A percentile compares a stretch with the other conserved stretches of the same genome.
Conservation (phyloP, 371 early-diverging fungal genomes). For the Synchytrium microbalum region DNA sequence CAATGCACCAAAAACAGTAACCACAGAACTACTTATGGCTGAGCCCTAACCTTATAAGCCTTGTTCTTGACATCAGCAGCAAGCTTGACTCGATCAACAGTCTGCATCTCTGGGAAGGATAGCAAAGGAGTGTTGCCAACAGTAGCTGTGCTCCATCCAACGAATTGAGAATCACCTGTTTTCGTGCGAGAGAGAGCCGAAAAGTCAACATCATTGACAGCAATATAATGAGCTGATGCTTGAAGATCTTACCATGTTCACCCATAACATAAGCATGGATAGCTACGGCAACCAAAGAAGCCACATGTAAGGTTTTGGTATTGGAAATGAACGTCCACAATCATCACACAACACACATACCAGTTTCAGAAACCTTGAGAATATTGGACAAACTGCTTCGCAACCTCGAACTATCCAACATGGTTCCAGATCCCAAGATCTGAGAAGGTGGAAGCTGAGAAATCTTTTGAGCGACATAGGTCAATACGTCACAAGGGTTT, state of each 20-base stretch:
- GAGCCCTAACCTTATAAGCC: slow-evolving; percentile 53
- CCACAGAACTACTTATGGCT: no score
- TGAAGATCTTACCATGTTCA: slow-evolving; percentile 78
- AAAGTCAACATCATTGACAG: no score
- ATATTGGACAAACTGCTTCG: slow-evolving; percentile 52
- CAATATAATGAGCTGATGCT: no score
- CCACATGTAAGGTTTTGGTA: no score
- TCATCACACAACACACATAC: no score
- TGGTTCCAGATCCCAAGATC: slow-evolving; percentile 83
- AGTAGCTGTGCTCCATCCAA: slow-evolving; percentile 68
- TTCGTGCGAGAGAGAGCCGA: neutral
- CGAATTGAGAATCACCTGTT: slow-evolving; percentile 66
- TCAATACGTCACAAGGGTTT: slow-evolving; percentile 78
- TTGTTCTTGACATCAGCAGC: slow-evolving; percentile 53
- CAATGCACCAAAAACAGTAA: neutral
- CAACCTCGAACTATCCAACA: slow-evolving; percentile 70
- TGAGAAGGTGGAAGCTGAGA: slow-evolving; percentile 67
- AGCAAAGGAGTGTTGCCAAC: slow-evolving; percentile 67
- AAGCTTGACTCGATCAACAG: slow-evolving; percentile 45
- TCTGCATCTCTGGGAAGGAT: slow-evolving; percentile 51
- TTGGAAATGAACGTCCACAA: no score
- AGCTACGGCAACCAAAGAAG: no score
- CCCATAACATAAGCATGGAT: slow-evolving; percentile 78
- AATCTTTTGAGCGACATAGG: slow-evolving; percentile 70
- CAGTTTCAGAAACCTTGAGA: slow-evolving; percentile 54